phyloP scores from a whole-genome alignment of 345 rosid species.

The Erysimum cheiranthoides region DNA sequence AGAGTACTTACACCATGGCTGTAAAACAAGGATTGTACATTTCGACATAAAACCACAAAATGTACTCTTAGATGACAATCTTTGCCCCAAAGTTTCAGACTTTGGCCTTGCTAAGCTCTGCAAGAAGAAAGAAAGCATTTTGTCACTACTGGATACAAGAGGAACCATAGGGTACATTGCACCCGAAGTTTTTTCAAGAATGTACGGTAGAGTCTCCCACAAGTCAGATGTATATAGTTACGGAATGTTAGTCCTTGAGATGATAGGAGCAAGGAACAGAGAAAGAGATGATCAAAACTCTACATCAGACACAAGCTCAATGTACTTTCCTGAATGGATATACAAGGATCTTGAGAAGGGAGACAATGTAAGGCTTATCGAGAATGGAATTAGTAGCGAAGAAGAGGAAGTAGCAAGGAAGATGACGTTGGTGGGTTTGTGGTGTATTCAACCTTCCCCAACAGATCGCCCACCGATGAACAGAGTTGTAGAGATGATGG shows the following conservation, averaged over 20 bases:
- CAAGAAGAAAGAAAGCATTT: slow-evolving; percentile 40
- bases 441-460: slow-evolving; percentile 46
- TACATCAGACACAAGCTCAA: slow-evolving; percentile 36
- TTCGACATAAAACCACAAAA: slow-evolving; percentile 43
- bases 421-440: slow-evolving; percentile 38
- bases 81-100: slow-evolving; percentile 54
- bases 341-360: slow-evolving; percentile 36
- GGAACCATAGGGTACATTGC: slow-evolving; percentile 62
- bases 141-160: slow-evolving; percentile 46
- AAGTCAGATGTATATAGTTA: slow-evolving; percentile 59
- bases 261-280: slow-evolving; percentile 47
- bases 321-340: slow-evolving; percentile 44
- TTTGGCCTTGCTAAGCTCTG: slow-evolving; percentile 57
- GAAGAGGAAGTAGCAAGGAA: slow-evolving; percentile 26
- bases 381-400: neutral
- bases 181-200: slow-evolving; percentile 46
- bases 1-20: slow-evolving; percentile 55
- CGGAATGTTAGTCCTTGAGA: slow-evolving; percentile 53
- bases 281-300: neutral
- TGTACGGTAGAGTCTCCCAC: slow-evolving; percentile 46
- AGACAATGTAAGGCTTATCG: neutral
- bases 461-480: slow-evolving; percentile 26
- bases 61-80: slow-evolving; percentile 42
- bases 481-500: slow-evolving; percentile 38
- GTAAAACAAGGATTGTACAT: slow-evolving; percentile 55